phyloP scores from a whole-genome alignment of 163 green algal genomes.

The Scenedesmus sp. region DNA sequence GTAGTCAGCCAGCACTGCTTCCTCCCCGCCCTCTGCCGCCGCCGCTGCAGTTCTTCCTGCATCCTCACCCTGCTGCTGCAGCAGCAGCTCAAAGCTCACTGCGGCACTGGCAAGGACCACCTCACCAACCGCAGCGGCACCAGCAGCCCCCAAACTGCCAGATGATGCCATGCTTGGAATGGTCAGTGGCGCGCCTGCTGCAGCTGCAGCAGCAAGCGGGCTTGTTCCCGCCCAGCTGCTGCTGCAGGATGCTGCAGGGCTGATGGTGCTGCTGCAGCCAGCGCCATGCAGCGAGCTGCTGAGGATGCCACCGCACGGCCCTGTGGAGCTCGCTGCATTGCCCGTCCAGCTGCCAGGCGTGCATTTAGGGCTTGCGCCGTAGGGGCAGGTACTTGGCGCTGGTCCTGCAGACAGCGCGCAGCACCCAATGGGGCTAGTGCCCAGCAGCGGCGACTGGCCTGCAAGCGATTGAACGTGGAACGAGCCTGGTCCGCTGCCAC shows the following conservation, averaged over 20 bases:
- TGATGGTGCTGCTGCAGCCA: slow-evolving; percentile 23
- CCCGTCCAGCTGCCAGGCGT: not conserved
- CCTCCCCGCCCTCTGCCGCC: not conserved
- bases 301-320: not conserved
- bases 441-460: slow-evolving; percentile 12
- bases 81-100: not conserved
- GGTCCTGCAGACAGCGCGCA: not conserved
- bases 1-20: slow-evolving; percentile 27
- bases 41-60: not conserved
- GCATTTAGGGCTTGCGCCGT: not conserved
- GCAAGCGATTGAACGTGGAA: not conserved
- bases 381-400: not conserved
- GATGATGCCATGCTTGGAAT: not conserved
- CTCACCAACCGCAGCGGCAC: not conserved
- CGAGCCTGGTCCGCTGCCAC: not conserved
- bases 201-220: slow-evolving; percentile 23
- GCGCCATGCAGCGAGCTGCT: not conserved
- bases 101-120: not conserved
- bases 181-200: not conserved
- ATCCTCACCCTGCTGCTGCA: slow-evolving; percentile 15
- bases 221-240: slow-evolving; percentile 48
- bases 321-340: not conserved
- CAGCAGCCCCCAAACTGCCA: not conserved
- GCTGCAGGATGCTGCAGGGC: slow-evolving; percentile 40
- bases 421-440: slow-evolving; percentile 6